Conservation (phyloP, 495 filamentous ascomycete genomes). For the Aspergillus nidulans region DNA sequence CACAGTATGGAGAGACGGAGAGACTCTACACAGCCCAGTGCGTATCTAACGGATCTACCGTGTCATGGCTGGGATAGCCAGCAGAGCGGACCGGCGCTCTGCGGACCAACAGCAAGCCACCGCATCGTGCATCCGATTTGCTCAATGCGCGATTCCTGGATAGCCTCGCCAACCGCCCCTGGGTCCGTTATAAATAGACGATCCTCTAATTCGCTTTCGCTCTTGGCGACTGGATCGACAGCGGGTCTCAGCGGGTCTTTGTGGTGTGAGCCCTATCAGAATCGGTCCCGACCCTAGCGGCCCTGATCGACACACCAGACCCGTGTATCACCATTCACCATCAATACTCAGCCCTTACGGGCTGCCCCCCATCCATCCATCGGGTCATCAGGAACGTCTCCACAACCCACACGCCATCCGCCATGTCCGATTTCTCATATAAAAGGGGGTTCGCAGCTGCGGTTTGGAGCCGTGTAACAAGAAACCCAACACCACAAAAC, state of each 20-base stretch:
- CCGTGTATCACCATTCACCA: not conserved
- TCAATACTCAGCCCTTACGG: too few species aligned
- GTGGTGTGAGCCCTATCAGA: not conserved
- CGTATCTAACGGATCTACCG: not conserved
- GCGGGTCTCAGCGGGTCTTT: not conserved
- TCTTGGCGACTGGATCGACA: not conserved
- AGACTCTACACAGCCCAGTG: not conserved
- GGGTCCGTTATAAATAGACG: not conserved
- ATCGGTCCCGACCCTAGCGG: too few species aligned
- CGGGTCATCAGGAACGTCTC: too few species aligned
- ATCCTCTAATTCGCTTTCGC: not conserved
- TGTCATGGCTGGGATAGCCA: not conserved
- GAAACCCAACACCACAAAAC: not conserved
- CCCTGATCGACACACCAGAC: not conserved
- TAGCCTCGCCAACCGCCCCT: not conserved
- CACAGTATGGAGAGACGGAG: not conserved
- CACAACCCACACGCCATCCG: not conserved
- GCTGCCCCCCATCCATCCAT: too few species aligned
- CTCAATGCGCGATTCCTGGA: not conserved
- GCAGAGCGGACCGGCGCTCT: not conserved
- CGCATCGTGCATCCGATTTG: not conserved
- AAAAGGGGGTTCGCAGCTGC: not conserved
- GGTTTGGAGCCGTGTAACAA: not conserved
- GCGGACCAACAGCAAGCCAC: too few species aligned
- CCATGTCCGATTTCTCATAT: not conserved